Evolutionary conservation across 2,329 filamentous ascomycete species (phyloP).

Genomic region (Botryotinia convoluta): DNA sequence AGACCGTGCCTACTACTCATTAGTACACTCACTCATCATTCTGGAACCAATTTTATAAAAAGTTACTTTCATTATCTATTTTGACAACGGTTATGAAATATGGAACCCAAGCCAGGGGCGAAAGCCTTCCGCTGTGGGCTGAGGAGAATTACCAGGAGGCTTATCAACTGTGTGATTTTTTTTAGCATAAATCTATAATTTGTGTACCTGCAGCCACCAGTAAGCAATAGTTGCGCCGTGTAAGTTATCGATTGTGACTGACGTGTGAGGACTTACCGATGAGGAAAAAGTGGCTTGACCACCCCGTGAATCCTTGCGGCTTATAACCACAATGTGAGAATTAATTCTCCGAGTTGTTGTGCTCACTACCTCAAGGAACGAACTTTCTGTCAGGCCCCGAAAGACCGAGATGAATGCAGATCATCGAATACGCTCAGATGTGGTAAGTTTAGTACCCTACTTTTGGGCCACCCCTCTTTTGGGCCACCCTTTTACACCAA

Average conservation of each 20-base stretch:
- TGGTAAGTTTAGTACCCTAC: no score
- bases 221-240: background rate
- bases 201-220: background rate
- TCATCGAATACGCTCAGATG: background rate
- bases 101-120: background rate
- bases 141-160: background rate
- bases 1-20: no score
- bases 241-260: constrained; percentile 3
- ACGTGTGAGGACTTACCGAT: background rate
- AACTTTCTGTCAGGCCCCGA: background rate
- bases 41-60: background rate
- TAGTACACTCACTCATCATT: background rate
- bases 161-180: background rate
- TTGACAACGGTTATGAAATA: background rate
- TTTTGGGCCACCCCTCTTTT: no score
- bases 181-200: background rate
- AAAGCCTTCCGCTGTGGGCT: background rate
- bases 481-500: no score
- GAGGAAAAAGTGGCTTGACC: background rate
- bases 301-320: constrained; percentile 3
- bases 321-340: background rate
- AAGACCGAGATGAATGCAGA: background rate
- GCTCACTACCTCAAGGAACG: background rate
- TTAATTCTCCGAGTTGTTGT: background rate
- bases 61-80: background rate